Conservation (phyloP, 495 filamentous ascomycete genomes). For the Xanthoparmelia taractica region DNA sequence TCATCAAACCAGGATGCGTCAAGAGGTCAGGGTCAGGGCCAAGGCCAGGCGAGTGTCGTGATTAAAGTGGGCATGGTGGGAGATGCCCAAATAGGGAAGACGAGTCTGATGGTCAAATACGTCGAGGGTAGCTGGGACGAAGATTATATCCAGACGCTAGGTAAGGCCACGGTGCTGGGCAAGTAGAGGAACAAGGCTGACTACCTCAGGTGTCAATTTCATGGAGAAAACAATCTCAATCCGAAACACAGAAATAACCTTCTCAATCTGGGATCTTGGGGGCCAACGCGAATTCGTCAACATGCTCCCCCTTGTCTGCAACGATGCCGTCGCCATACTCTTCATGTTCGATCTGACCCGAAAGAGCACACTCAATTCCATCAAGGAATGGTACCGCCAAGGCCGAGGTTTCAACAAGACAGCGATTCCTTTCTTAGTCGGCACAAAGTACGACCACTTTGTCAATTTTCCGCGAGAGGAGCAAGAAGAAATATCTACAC, state of each 20-base stretch:
- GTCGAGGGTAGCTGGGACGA: slow-evolving; percentile 99
- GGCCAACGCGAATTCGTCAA: slow-evolving; percentile 98
- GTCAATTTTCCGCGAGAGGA: slow-evolving; percentile 96
- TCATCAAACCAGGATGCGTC: slow-evolving; percentile 30
- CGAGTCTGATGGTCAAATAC: slow-evolving; percentile 98
- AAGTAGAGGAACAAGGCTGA: background rate
- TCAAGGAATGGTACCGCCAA: slow-evolving; percentile 99
- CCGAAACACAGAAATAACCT: slow-evolving; percentile 99
- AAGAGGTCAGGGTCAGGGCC: slow-evolving; percentile 46
- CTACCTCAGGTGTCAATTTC: slow-evolving; percentile 74
- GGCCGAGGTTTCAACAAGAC: slow-evolving; percentile 99
- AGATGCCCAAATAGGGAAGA: slow-evolving; percentile 98
- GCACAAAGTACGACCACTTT: slow-evolving; percentile 98
- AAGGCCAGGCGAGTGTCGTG: slow-evolving; percentile 75
- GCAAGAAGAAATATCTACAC: slow-evolving; percentile 94
- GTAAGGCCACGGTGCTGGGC: slow-evolving; percentile 38
- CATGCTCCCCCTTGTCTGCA: slow-evolving; percentile 97
- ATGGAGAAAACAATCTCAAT: slow-evolving; percentile 99
- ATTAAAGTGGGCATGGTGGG: slow-evolving; percentile 99
- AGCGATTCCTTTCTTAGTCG: slow-evolving; percentile 91
- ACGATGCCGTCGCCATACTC: slow-evolving; percentile 94
- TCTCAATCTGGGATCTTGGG: slow-evolving; percentile 97
- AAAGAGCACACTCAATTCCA: slow-evolving; percentile 96
- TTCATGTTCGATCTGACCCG: slow-evolving; percentile 99
- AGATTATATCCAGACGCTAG: slow-evolving; percentile 97